phyloP scores from a whole-genome alignment of 2,329 filamentous ascomycete species.

The Claviceps spartinae region DNA sequence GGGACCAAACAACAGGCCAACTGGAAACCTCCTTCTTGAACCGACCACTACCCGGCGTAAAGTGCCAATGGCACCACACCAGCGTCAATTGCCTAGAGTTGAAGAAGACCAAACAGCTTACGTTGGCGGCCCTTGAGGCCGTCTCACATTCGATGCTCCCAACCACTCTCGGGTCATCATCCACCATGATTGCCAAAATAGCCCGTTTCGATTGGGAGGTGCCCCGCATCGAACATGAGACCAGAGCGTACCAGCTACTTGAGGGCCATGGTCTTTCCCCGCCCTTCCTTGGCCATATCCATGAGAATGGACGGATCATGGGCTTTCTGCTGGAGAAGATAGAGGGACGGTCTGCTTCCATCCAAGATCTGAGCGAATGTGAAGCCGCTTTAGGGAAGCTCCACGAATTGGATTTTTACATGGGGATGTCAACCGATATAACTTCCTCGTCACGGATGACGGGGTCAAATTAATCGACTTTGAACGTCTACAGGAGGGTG shows the following conservation, averaged over 20 bases:
- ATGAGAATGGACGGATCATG: constrained; percentile 20
- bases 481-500: constrained; percentile 8
- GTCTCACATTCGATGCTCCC: not conserved
- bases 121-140: not conserved
- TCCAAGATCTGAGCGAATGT: constrained; percentile 17
- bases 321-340: constrained; percentile 23
- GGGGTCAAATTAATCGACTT: constrained; percentile 20
- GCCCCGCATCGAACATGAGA: constrained; percentile 19
- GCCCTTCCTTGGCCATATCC: constrained; percentile 21
- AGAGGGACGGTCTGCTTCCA: constrained; percentile 16
- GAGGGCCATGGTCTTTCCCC: constrained; percentile 17
- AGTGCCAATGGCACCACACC: not conserved
- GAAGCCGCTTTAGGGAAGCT: constrained; percentile 14
- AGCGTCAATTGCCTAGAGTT: not conserved
- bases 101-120: not conserved
- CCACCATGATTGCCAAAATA: constrained; percentile 15
- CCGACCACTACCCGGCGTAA: constrained; percentile 9
- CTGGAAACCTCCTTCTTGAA: constrained; percentile 14
- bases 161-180: not conserved
- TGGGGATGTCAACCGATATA: constrained; percentile 25
- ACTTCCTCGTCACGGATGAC: constrained; percentile 20
- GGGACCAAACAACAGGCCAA: constrained; percentile 13
- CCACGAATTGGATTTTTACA: constrained; percentile 18
- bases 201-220: constrained; percentile 21
- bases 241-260: constrained; percentile 15